A percentile compares a stretch with the other conserved stretches of the same genome.
Evolutionary conservation across 2,329 filamentous ascomycete genomes (phyloP).

Genomic region (Phialophora expanda): DNA sequence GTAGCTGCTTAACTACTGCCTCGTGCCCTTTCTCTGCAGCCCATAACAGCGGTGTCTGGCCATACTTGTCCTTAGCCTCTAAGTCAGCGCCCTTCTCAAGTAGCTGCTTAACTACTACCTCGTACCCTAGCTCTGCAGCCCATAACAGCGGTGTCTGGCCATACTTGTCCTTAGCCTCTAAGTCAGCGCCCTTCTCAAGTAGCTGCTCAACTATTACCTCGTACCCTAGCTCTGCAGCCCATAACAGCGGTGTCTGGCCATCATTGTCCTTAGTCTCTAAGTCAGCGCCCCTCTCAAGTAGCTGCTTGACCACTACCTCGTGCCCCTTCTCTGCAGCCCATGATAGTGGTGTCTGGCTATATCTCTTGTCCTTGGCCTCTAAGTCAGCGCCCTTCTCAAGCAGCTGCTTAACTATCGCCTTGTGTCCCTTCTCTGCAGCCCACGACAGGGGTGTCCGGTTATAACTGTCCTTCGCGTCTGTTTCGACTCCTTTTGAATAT

Average conservation of each 20-base stretch:
- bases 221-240: slow-evolving; percentile 17
- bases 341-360: slow-evolving; percentile 12
- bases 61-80: slow-evolving; percentile 10
- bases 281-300: slow-evolving; percentile 25
- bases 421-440: slow-evolving; percentile 21
- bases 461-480: not conserved
- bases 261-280: slow-evolving; percentile 15
- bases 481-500: not conserved
- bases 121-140: not conserved
- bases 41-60: slow-evolving; percentile 6
- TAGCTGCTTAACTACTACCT: slow-evolving; percentile 24
- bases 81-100: slow-evolving; percentile 29
- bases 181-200: slow-evolving; percentile 29
- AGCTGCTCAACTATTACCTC: slow-evolving; percentile 25
- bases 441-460: slow-evolving; percentile 18
- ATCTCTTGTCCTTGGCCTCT: slow-evolving; percentile 16
- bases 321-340: slow-evolving; percentile 26
- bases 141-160: not conserved
- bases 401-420: slow-evolving; percentile 29
- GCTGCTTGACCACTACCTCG: slow-evolving; percentile 21
- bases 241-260: slow-evolving; percentile 1
- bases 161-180: slow-evolving; percentile 12
- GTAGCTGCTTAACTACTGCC: slow-evolving; percentile 26
- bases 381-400: slow-evolving; percentile 13
- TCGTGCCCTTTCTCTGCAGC: slow-evolving; percentile 2